Base-by-base conservation (phyloP, 495 filamentous ascomycete species). In the Bryoglossum gracile region DNA sequence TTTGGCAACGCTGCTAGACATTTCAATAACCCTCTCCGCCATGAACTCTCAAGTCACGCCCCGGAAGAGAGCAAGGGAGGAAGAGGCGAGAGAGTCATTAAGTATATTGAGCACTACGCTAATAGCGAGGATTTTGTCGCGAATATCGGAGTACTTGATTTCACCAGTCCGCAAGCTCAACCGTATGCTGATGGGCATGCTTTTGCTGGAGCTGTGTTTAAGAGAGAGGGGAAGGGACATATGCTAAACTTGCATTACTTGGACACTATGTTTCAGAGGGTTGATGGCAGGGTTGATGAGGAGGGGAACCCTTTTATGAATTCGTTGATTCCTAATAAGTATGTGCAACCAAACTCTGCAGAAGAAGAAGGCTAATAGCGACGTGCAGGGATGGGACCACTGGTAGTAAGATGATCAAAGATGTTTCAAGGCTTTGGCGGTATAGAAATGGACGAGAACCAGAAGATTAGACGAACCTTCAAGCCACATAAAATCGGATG, bases 1-100 rank as follows among this genome's bases (percentile, higher is more conserved):
- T 94, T 92, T 57, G 87, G 85, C 10, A 82, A 78, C 45, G 86
- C 86, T 3, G 84, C 87, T 1, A 87, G 88, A 53, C 87, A 90
- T 62, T 94, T 90, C 62, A 89, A 88, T 63, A 89, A 90, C 50
- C 87, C 86, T 2, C 74, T 74, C 49, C 67, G 68, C 0, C 2
- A 9, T 16, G 10, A 32, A n/a, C 46, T n/a, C 5, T n/a, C 21
- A 13, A 19, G 2, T 5, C 14, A 26, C 5, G 3, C 16, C 17
- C 16, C 33, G 18, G 45, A 14, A 35, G 43, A 47, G 53, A 48
- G 16, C 52, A 57, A 43, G 53, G 65, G 73, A 46, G 44, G 51
- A 3, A 25, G 45, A 2, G 51, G 51, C 10, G 38, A 48, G 17
- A 4, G 51, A 33, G 69, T 75, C 33, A 79, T 91, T 41, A 68